Evolutionary conservation across 192 early-diverging fungal genomes (phyloP), one percentile per base, ranked within the genome.

Genomic region (Mortierella antarctica): DNA sequence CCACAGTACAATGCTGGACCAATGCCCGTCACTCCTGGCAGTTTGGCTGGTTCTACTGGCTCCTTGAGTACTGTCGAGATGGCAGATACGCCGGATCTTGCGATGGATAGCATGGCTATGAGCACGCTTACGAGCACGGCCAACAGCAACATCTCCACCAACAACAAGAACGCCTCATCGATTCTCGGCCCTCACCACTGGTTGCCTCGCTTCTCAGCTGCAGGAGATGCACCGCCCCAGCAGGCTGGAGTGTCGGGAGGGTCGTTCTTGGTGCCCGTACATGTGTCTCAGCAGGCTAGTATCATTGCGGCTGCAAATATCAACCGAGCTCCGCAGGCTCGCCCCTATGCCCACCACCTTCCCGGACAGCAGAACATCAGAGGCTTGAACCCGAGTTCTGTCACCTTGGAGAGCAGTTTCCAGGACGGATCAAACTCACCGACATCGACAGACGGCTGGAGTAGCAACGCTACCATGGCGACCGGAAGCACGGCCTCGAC

Each of bases 191-290:
- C 67, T 51, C 70, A 67, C 59, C 77, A 49, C 54, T 80, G 77
- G 77, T 46, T 80, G 15, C 77, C 77, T 12, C 77, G 77, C 8
- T 80, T 80, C 23, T 80, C 77, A 4, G 77, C 65, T 17, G 77
- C 77, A 7, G 77, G 77, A 14, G 77, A 80, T 57, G 70, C 77
- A 5, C 77, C 77, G 4, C 45, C 58, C 42, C 65, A 69, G 18
- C 62, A 64, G 45, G 62, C 65, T 1, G 52, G 21, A 12, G 61
- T 72, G 40, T 46, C 68, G 11, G 64, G 21, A 21, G 59, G 39
- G 4, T 21, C 75, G 12, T 78, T 64, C 50, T 11, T 78, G 47
- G 50, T 61, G 51, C 62, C 40, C 6, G 31, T 57, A 2, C 71
- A 63, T 2, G 62, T 12, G 11, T 51, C 63, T 4, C 72, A 65